Conservation (phyloP, 1,139 yeast genomes). For the Protomyces macrosporus region DNA sequence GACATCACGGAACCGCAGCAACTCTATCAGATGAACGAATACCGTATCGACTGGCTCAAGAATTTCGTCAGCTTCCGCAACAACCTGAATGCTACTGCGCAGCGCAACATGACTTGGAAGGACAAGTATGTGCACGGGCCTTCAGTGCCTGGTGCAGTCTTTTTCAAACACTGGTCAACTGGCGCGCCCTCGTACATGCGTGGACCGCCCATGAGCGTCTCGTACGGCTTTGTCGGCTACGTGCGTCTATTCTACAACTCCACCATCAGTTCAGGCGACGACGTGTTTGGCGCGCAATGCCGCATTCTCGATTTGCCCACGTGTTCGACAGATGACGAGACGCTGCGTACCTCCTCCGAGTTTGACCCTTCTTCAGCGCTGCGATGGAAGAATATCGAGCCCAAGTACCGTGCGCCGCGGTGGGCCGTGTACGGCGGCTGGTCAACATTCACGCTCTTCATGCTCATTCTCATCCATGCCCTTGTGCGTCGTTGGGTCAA, state of each 20-base stretch:
- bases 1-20: not conserved
- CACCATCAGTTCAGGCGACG: slow-evolving; percentile 11
- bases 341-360: slow-evolving; percentile 17
- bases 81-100: slow-evolving; percentile 1
- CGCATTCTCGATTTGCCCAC: slow-evolving; percentile 1
- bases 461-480: slow-evolving; percentile 5
- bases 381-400: slow-evolving; percentile 6
- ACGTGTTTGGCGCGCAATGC: slow-evolving; percentile 21
- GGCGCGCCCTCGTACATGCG: not conserved
- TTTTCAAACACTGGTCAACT: slow-evolving; percentile 23
- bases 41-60: slow-evolving; percentile 18
- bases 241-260: slow-evolving; percentile 22
- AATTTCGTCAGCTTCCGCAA: slow-evolving; percentile 1
- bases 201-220: slow-evolving; percentile 1
- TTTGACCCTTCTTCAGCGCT: slow-evolving; percentile 1
- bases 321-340: slow-evolving; percentile 16
- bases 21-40: slow-evolving; percentile 9
- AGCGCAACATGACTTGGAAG: not conserved
- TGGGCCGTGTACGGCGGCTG: slow-evolving; percentile 19
- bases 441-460: slow-evolving; percentile 1
- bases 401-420: slow-evolving; percentile 5
- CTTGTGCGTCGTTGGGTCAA: slow-evolving; percentile 9
- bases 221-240: slow-evolving; percentile 14
- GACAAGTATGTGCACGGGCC: not conserved
- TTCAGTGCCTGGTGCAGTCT: slow-evolving; percentile 14